Evolutionary conservation across 2,329 filamentous ascomycete genomes (phyloP), one percentile per base, ranked within the genome.

Genomic region (Pseudophaeomoniella oleicola): DNA sequence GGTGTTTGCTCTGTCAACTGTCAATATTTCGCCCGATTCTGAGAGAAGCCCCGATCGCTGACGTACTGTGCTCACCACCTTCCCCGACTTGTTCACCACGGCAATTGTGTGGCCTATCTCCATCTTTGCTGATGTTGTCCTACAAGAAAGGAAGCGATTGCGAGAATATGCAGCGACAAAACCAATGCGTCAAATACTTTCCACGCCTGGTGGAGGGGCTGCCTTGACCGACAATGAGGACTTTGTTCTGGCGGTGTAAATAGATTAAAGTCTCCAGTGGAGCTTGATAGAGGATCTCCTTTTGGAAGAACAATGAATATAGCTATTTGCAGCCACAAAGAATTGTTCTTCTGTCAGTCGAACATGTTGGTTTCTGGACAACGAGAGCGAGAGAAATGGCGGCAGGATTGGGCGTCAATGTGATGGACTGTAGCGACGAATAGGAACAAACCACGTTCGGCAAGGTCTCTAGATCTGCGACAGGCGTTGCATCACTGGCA

Each of bases 81-180:
- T 92, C 50, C 85, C 85, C 39, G 84, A 90, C 57, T 75, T 86
- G 64, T 93, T 90, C 60, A 93, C 80, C 51, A 93, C 82, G 46
- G 84, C 87, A 47, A 94, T 77, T 35, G 83, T 88, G 60, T 93
- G 79, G 44, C 71, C 67, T 19, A 73, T 39, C 31, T 41, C 45
- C 36, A 52, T 51, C 22, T 9, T 27, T 27, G 22, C 22, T 6
- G 6, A 27, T 27, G n/a, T 27, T 27, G 22, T 9, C n/a, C n/a
- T n/a, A 27, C 9, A 27, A 27, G n/a, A 9, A 27, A n/a, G 22
- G 22, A 27, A n/a, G 6, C 22, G 22, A 9, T 6, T 27, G n/a
- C n/a, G 22, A 27, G 22, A 27, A 27, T 27, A n/a, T 9, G 22
- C 22, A 27, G 22, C n/a, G 22, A 27, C n/a, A 27, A n/a, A n/a